Evolutionary conservation across 2,329 filamentous ascomycete genomes (phyloP).

Genomic region (Aspergillus proliferans): DNA sequence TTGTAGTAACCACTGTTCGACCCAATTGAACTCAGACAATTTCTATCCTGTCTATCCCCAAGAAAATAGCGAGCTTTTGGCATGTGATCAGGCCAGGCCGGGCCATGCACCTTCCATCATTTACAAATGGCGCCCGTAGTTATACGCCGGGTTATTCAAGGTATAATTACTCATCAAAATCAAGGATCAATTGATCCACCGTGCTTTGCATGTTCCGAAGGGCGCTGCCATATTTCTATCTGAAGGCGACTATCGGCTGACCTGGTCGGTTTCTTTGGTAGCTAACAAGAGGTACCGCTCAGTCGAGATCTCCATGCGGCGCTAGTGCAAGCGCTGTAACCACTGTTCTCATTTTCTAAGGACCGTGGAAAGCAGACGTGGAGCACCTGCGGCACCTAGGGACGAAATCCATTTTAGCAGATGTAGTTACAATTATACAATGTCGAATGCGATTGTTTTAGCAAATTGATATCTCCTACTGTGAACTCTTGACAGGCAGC

Average conservation of each 20-base stretch:
- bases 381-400: neutral
- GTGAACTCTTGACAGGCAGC: too few relatives aligned
- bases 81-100: neutral
- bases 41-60: neutral
- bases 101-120: neutral
- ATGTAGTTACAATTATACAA: neutral
- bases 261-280: neutral
- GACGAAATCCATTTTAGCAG: neutral
- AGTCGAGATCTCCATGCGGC: too few relatives aligned
- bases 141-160: neutral
- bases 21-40: conserved; percentile 1
- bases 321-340: neutral
- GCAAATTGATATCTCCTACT: neutral
- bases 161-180: neutral
- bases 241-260: neutral
- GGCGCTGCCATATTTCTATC: neutral
- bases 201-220: neutral
- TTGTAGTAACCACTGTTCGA: conserved; percentile 1
- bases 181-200: neutral
- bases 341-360: neutral
- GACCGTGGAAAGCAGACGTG: neutral
- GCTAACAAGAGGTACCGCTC: neutral
- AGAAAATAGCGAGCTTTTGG: neutral
- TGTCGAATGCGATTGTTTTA: neutral
- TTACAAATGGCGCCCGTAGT: neutral